These are phyloP conservation scores for Aspergillus caelatus DNA, from an alignment of 2,329 filamentous ascomycete genomes.

Conservation along the genomic window DNA sequence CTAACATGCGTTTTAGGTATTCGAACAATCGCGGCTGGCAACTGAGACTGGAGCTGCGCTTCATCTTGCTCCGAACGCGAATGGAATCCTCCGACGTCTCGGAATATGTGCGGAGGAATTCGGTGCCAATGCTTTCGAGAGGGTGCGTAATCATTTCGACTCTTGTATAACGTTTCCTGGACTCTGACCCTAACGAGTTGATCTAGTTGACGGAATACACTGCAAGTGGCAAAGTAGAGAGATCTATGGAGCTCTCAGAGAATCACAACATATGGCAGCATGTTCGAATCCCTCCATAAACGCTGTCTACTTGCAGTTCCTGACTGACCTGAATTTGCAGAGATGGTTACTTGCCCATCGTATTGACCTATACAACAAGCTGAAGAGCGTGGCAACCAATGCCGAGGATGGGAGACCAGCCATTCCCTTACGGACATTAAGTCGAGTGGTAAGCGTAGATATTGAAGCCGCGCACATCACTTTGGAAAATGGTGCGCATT, in stretches of 20 bases:
- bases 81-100: constrained; percentile 55
- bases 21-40: constrained; percentile 57
- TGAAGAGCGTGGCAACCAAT: constrained; percentile 47
- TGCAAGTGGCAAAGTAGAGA: neutral
- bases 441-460: constrained; percentile 45
- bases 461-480: constrained; percentile 39
- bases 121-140: neutral
- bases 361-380: constrained; percentile 51
- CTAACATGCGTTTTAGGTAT: constrained; percentile 40
- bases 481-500: constrained; percentile 45
- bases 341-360: constrained; percentile 56
- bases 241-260: neutral
- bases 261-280: neutral
- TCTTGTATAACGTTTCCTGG: neutral
- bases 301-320: neutral
- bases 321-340: constrained; percentile 8
- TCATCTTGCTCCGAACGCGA: constrained; percentile 62
- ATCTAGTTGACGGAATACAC: neutral
- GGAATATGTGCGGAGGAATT: constrained; percentile 36
- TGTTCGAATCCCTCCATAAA: neutral
- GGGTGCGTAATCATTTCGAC: neutral
- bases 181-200: neutral
- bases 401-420: neutral
- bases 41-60: constrained; percentile 61
- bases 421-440: neutral